Base-by-base conservation (phyloP, 495 filamentous ascomycete genomes). In the Hypoxylon crocopeplum region DNA sequence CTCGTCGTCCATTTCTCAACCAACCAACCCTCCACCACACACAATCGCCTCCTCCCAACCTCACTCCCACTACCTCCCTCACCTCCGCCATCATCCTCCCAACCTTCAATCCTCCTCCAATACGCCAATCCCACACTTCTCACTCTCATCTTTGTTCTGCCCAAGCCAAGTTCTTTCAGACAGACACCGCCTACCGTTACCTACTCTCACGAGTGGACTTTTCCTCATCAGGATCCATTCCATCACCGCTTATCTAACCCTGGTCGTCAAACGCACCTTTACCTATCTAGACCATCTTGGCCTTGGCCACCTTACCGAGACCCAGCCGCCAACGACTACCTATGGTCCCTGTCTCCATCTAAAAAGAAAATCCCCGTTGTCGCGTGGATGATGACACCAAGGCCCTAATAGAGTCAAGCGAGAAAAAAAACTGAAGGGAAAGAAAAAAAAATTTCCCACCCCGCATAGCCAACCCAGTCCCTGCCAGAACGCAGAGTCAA, bases 241-340 rank as follows among this genome's bases (percentile, higher is more conserved):
- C 59, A 61, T 61, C 36, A 40, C 62, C 56, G 56, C 62, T 61
- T 65, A 60, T 65, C 56, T 48, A 65, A 65, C 51, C 62, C 62
- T 49, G 62, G 62, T 56, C 62, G 62, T 56, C 62, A 59, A 65
- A 52, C 46, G 49, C 37, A 60, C 55, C 55, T 44, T 65, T 59
- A 59, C 61, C 48, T 58, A 62, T 51, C 42, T 55, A 53, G 21
- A 49, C 46, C 53, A 52, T 37, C 39, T 59, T 54, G 54, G 48
- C 48, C 44, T 59, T 54, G 54, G 48, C 48, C 44, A 48, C 54
- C 48, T 16, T 54, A 37, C 50, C 55, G 37, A 65, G 62, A 65
- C 62, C 62, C 62, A 56, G 47, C 52, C 47, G 34, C 40, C 51
- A 49, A 56, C 62, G 29, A 59, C 24, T 27, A 27, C 6, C 38